These are phyloP conservation scores for Cercospora berteroae DNA, from an alignment of 2,329 filamentous ascomycete genomes.

Conservation along the genomic window DNA sequence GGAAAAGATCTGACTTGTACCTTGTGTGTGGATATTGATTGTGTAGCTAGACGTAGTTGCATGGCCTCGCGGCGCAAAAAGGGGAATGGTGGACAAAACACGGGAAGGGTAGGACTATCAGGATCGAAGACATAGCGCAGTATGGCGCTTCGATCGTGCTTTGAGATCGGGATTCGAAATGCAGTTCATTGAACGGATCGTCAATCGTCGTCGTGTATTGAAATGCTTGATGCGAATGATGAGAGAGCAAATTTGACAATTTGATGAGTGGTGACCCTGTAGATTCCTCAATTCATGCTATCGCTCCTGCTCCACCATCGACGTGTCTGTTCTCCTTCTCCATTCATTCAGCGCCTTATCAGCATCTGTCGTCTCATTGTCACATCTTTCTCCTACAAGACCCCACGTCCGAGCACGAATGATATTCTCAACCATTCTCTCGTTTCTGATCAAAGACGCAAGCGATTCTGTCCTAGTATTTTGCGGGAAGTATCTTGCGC, in stretches of 20 bases:
- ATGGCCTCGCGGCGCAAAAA: conserved; percentile 1
- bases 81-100: neutral
- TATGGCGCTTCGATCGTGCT: neutral
- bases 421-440: conserved; percentile 73
- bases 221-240: neutral
- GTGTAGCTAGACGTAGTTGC: neutral
- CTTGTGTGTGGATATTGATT: neutral
- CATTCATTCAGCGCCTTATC: conserved; percentile 65
- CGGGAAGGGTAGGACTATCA: neutral
- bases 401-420: conserved; percentile 80
- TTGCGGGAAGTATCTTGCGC: conserved; percentile 72
- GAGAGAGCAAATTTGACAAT: neutral
- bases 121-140: neutral
- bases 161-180: neutral
- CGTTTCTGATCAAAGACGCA: conserved; percentile 69
- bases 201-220: neutral
- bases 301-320: neutral
- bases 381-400: conserved; percentile 73
- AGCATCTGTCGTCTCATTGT: conserved; percentile 55
- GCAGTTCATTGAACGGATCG: neutral
- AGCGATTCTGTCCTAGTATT: conserved; percentile 80
- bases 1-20: neutral
- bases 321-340: conserved; percentile 42
- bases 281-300: neutral
- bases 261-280: neutral